Percentiles rank a stretch among this genome's conserved stretches.
Evolutionary conservation across 2,329 filamentous ascomycete species (phyloP).

Genomic region (Blumeriella jaapii): DNA sequence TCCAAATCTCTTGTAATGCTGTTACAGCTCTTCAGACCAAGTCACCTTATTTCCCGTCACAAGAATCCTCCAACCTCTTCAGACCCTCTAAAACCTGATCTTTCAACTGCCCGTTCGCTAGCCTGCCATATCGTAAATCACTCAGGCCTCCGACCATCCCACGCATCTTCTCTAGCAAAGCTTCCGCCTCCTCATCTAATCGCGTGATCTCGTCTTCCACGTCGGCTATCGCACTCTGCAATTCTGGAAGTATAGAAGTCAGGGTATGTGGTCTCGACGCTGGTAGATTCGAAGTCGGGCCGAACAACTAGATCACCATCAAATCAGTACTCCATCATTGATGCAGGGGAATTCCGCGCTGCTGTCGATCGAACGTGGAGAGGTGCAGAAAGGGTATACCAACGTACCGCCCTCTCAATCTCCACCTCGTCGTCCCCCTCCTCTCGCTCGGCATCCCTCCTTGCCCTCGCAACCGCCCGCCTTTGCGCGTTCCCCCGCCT

Average conservation of each 20-base stretch:
- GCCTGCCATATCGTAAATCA: slow-evolving; percentile 69
- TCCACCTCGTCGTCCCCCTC: slow-evolving; percentile 52
- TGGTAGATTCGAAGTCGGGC: slow-evolving; percentile 34
- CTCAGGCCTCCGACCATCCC: slow-evolving; percentile 63
- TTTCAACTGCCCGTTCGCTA: slow-evolving; percentile 51
- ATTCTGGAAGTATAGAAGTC: slow-evolving; percentile 52
- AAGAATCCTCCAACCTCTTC: slow-evolving; percentile 40
- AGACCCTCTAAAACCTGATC: slow-evolving; percentile 59
- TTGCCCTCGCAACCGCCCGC: slow-evolving; percentile 43
- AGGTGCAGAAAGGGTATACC: no score
- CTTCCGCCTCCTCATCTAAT: slow-evolving; percentile 52
- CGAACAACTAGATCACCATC: no score
- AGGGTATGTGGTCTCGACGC: slow-evolving; percentile 46
- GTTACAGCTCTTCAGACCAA: neutral
- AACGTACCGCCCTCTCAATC: slow-evolving; percentile 45
- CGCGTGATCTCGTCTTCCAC: slow-evolving; percentile 57
- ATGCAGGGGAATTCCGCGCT: no score
- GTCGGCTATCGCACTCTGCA: slow-evolving; percentile 53
- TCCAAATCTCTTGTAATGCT: slow-evolving; percentile 14
- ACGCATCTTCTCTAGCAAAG: slow-evolving; percentile 48
- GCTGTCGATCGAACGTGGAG: no score
- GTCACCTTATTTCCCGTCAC: slow-evolving; percentile 13
- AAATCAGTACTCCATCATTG: no score
- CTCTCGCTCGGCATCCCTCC: slow-evolving; percentile 40
- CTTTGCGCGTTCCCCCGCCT: slow-evolving; percentile 47